Evolutionary conservation across 345 rosid species (phyloP).

Genomic region (Aquilaria yunnanensis): DNA sequence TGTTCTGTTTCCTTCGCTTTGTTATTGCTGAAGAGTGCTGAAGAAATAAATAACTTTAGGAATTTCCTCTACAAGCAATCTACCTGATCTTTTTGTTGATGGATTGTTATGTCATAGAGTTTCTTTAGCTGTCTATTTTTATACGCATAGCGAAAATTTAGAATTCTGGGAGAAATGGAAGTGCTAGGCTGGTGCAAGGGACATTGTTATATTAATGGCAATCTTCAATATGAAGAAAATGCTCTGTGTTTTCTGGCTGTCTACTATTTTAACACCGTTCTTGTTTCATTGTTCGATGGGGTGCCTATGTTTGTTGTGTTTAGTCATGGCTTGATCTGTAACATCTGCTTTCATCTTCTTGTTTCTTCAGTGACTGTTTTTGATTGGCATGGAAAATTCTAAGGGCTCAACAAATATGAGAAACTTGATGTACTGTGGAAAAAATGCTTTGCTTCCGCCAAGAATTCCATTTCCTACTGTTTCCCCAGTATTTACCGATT

Average conservation of each 20-base stretch:
- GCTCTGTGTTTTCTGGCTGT: too few species aligned
- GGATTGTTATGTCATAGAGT: too few species aligned
- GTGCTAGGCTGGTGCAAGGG: too few species aligned
- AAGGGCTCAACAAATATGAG: slow-evolving; percentile 67
- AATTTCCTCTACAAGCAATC: background rate
- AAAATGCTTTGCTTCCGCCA: slow-evolving; percentile 87
- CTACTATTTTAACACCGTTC: background rate
- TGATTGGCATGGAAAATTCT: slow-evolving; percentile 60
- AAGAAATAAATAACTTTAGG: slow-evolving; percentile 1
- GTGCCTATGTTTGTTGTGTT: background rate
- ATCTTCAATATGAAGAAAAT: too few species aligned
- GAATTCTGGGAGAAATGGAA: too few species aligned
- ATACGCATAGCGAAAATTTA: too few species aligned
- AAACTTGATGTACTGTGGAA: slow-evolving; percentile 66
- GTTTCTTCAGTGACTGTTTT: slow-evolving; percentile 27
- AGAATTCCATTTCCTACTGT: slow-evolving; percentile 79
- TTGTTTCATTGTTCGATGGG: background rate
- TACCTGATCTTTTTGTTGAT: too few species aligned
- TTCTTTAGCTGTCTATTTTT: too few species aligned
- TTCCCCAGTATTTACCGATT: slow-evolving; percentile 61
- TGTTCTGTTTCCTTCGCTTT: slow-evolving; percentile 11
- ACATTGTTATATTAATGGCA: too few species aligned
- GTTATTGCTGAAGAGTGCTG: slow-evolving; percentile 28
- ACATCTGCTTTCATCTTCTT: slow-evolving; percentile 4
- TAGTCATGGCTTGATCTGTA: background rate